Base-by-base conservation (phyloP, 2,329 filamentous ascomycete genomes). In the Gaeumannomyces tritici region DNA sequence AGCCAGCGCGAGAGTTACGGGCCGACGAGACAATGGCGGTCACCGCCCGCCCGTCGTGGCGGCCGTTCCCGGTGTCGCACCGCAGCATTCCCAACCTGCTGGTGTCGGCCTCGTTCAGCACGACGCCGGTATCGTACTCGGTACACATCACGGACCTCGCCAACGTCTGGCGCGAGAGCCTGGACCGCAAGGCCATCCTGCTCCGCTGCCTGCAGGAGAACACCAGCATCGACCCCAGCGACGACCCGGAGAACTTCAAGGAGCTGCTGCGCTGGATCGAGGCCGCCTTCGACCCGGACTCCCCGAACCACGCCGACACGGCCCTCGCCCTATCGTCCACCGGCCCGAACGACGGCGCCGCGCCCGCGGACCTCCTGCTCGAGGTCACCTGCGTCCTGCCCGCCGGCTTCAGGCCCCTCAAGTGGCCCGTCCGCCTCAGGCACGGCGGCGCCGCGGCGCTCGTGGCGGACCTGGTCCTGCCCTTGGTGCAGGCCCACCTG, bases 151-250 rank as follows among this genome's bases (percentile, higher is more conserved):
- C 89, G 2, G 90, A 93, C 70, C 79, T 92, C 64, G 86, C 83
- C 70, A 83, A 86, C 66, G 76, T 92, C n/a, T 95, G 90, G 90
- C 75, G 77, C 29, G 89, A 93, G 73, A 78, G 73, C 11, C 74
- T 92, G 27, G 81, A 85, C 62, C 77, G 84, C 27, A 78, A 77
- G n/a, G 79, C 77, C 13, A 88, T 93, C 63, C 80, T 86, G 62
- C 75, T 79, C 64, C 83, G 88, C 64, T 88, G 85, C 33, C 78
- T 83, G 62, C 75, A 81, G 28, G 80, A 87, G 67, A 81, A 85
- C 67, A 89, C 87, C 21, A 86, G 83, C 64, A 91, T 93, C 64
- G 89, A 93, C 70, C 86, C 90, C 1, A 86, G 82, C 70, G 86
- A 89, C 66, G 87, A 88, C 64, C 76, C 79, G 0, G 82, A 85